Percentiles rank a stretch among this genome's conserved stretches.
phyloP scores from a whole-genome alignment of 2,329 filamentous ascomycete species.

The Drechslerella coelobrocha region DNA sequence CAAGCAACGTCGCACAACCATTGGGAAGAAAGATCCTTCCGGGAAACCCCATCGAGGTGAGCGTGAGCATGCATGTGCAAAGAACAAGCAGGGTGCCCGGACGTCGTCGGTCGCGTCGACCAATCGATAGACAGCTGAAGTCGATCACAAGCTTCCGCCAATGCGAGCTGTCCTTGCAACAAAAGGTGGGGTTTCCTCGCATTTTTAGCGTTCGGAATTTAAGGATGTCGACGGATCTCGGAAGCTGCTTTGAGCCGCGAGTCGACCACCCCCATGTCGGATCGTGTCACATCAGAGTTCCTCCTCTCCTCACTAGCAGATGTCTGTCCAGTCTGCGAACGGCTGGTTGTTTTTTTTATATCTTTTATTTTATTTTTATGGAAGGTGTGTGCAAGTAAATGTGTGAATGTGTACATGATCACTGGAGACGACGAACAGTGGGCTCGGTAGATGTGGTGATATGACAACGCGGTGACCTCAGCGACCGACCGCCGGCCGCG shows the following conservation, averaged over 20 bases:
- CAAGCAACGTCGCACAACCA: too few relatives aligned
- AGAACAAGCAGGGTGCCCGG: too few relatives aligned
- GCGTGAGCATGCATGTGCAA: too few relatives aligned
- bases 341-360: too few relatives aligned
- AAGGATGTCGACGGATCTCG: conserved; percentile 50
- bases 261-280: not conserved
- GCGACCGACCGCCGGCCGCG: not conserved
- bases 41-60: too few relatives aligned
- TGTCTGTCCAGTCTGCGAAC: too few relatives aligned
- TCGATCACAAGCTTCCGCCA: conserved; percentile 43
- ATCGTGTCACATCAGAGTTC: conserved; percentile 15
- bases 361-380: too few relatives aligned
- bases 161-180: conserved; percentile 1
- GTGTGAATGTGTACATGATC: conserved; percentile 10
- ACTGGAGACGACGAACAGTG: too few relatives aligned
- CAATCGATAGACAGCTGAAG: too few relatives aligned
- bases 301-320: too few relatives aligned
- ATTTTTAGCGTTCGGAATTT: conserved; percentile 17
- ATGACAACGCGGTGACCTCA: conserved; percentile 47
- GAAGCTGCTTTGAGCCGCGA: conserved; percentile 12
- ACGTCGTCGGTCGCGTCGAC: too few relatives aligned
- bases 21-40: too few relatives aligned
- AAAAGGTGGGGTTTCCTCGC: conserved; percentile 10
- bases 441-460: conserved; percentile 38
- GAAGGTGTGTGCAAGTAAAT: conserved; percentile 2